Percentiles rank a stretch among this genome's conserved stretches.
These are phyloP conservation scores for Kwoniella sp. DNA, from an alignment of 768 basidiomycete species.

Conservation along the genomic window DNA sequence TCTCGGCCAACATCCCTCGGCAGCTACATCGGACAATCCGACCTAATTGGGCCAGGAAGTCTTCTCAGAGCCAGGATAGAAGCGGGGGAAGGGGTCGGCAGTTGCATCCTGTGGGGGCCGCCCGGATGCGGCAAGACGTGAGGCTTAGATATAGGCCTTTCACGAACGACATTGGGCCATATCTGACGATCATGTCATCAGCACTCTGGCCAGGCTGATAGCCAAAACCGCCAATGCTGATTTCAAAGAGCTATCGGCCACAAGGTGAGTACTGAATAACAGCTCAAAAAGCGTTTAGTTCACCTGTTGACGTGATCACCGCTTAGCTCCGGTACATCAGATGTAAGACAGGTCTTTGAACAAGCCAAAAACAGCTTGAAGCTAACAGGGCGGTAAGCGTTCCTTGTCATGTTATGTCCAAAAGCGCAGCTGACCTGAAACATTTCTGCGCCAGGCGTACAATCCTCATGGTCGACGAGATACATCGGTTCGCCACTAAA, in stretches of 20 bases:
- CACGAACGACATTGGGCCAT: no score
- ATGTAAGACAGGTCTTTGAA: constrained; percentile 69
- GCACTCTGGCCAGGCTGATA: constrained; percentile 66
- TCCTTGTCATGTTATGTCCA: neutral
- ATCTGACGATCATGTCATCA: constrained; percentile 37
- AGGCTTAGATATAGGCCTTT: constrained; percentile 1
- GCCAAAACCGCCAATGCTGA: constrained; percentile 59
- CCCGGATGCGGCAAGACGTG: constrained; percentile 51
- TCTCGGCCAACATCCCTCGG: constrained; percentile 63
- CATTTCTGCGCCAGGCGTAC: constrained; percentile 57
- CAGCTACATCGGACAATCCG: constrained; percentile 69
- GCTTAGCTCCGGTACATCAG: constrained; percentile 55
- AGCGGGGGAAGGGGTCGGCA: constrained; percentile 55
- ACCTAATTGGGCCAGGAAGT: constrained; percentile 60
- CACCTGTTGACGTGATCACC: no score
- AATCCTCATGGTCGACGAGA: constrained; percentile 74
- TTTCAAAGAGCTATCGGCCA: constrained; percentile 76
- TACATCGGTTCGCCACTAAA: constrained; percentile 62
- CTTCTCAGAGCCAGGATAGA: constrained; percentile 58
- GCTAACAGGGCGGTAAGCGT: constrained; percentile 58
- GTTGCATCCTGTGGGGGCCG: constrained; percentile 51
- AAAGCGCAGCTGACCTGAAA: neutral
- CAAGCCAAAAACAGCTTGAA: constrained; percentile 66
- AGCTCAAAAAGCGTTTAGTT: constrained; percentile 10
- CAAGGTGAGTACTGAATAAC: constrained; percentile 50